Base-by-base conservation (phyloP, 768 basidiomycete species). In the Leccinum uliginosum region DNA sequence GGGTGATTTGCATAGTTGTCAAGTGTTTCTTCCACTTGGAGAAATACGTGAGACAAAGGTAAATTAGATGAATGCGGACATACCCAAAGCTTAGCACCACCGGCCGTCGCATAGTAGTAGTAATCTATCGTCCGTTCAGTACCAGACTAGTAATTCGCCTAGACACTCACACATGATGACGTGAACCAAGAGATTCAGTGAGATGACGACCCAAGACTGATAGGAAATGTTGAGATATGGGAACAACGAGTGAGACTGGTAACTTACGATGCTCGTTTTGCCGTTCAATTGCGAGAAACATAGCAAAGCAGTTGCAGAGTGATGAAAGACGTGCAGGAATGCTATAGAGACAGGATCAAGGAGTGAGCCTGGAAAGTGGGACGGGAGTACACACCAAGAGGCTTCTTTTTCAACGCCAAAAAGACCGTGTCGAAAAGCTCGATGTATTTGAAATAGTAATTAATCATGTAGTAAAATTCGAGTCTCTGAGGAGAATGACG, bases 301-400 rank as follows among this genome's bases (percentile, higher is more conserved):
- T 56, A 99, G 78, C 59, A 98, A 74, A 58, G 96, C 96, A 57
- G 97, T 98, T 17, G 96, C 97, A 56, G 97, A 93, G 78, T 99
- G 97, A 74, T 98, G 97, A 80, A 97, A 98, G 61, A 99, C 96
- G 74, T 98, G 97, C 59, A 99, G 78, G 77, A 99, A 98, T 65
- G 92, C 94, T 95, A 64, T 43, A 44, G 2, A 26, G 6, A 19
- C 23, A 59, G 9, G 29, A 56, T 55, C 53, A 29, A 60, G 46
- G 29, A 51, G 35, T 17, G n/a, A 51, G 40, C 17, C 27, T 12
- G 46, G 30, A 21, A 29, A 30, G 44, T 51, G 27, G 45, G 21
- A 55, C 27, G 21, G 6, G 19, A 47, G 47, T 23, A 74, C 86
- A 59, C 68, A 95, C 94, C 91, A 50, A 99, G 80, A 15, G 93